These are phyloP conservation scores for Fusarium begoniae DNA, from an alignment of 2,329 filamentous ascomycete species.

Conservation along the genomic window DNA sequence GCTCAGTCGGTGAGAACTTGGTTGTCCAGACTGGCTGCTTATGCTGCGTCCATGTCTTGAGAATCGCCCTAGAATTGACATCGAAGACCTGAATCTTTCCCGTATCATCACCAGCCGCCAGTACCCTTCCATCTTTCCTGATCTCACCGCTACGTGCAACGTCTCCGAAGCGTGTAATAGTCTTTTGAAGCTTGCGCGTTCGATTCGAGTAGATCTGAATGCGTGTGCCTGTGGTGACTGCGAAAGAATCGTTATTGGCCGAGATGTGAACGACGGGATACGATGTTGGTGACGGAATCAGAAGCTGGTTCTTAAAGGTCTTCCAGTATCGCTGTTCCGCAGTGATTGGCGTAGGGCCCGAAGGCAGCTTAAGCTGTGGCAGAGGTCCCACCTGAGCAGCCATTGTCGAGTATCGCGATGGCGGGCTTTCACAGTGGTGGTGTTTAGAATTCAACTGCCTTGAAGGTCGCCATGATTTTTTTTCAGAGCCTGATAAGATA, in stretches of 20 bases:
- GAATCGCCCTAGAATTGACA: constrained; percentile 83
- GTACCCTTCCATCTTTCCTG: constrained; percentile 84
- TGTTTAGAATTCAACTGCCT: constrained; percentile 15
- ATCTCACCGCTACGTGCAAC: constrained; percentile 91
- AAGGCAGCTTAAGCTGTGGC: constrained; percentile 82
- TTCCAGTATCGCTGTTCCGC: constrained; percentile 97
- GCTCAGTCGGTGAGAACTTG: constrained; percentile 87
- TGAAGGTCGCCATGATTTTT: constrained; percentile 36
- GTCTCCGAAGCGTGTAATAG: constrained; percentile 92
- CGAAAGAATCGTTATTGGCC: constrained; percentile 79
- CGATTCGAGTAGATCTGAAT: constrained; percentile 94
- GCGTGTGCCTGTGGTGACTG: constrained; percentile 91
- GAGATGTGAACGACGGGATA: constrained; percentile 92
- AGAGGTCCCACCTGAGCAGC: constrained; percentile 86
- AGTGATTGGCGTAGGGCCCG: constrained; percentile 83
- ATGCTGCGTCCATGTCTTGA: constrained; percentile 95
- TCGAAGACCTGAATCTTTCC: constrained; percentile 97
- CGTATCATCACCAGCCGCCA: constrained; percentile 90
- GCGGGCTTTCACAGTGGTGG: constrained; percentile 26
- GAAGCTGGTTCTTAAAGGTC: constrained; percentile 89
- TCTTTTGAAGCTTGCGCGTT: constrained; percentile 91
- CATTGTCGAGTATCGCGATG: constrained; percentile 62
- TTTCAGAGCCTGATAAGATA: constrained; percentile 43
- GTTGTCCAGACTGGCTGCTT: constrained; percentile 94
- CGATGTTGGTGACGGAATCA: constrained; percentile 89